phyloP scores from a whole-genome alignment of 176 grass and related monocot genomes.

The Typha latifolia region DNA sequence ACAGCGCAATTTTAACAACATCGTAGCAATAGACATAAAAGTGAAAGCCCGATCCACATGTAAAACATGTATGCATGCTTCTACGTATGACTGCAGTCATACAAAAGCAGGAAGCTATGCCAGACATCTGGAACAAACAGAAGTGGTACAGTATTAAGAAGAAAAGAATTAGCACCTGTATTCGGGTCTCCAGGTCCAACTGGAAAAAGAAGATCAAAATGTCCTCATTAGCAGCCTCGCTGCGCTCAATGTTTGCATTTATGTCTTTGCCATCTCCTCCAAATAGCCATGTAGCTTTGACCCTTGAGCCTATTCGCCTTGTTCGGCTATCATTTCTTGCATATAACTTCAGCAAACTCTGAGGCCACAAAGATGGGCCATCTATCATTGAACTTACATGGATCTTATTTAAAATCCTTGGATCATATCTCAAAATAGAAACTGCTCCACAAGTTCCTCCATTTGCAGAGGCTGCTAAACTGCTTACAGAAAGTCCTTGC shows the following conservation, averaged over 20 bases:
- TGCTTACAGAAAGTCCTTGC: slow-evolving; percentile 42
- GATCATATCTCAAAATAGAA: slow-evolving; percentile 21
- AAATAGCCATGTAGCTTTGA: slow-evolving; percentile 35
- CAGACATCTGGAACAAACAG: slow-evolving; percentile 8
- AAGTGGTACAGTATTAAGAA: slow-evolving; percentile 2
- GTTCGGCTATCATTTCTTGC: slow-evolving; percentile 5
- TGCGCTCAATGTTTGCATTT: slow-evolving; percentile 60
- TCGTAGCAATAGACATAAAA: too few species aligned
- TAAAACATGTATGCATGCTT: too few species aligned
- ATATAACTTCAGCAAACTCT: slow-evolving; percentile 16
- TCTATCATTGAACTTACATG: slow-evolving; percentile 13
- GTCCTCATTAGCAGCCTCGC: slow-evolving; percentile 89
- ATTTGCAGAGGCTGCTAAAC: slow-evolving; percentile 29
- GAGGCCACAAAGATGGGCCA: slow-evolving; percentile 21
- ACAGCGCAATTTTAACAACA: too few species aligned
- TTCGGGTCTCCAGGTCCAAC: slow-evolving; percentile 70
- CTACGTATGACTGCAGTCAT: background rate
- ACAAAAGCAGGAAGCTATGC: background rate
- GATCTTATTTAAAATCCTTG: slow-evolving; percentile 18
- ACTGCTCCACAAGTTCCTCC: slow-evolving; percentile 33
- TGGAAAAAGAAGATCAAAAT: slow-evolving; percentile 97
- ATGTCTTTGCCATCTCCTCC: slow-evolving; percentile 45
- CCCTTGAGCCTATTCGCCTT: slow-evolving; percentile 10
- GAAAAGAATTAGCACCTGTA: slow-evolving; percentile 44
- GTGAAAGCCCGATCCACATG: too few species aligned